Percentiles rank a stretch among this genome's conserved stretches.
Evolutionary conservation across 257 asterid species (phyloP).

Genomic region (Oldenlandia corymbosa): DNA sequence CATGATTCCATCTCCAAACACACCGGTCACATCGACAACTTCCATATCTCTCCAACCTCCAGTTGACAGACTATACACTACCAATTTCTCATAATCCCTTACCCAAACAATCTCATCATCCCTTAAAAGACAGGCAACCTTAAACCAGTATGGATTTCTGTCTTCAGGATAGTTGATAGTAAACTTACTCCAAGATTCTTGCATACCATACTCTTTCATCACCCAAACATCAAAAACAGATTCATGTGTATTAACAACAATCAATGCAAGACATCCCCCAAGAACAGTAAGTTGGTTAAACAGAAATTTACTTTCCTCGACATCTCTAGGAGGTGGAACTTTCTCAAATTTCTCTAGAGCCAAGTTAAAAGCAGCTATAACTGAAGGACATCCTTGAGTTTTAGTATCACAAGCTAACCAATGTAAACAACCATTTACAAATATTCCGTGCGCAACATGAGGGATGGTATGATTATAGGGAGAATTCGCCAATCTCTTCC

Average conservation of each 20-base stretch:
- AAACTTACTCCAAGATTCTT: constrained; percentile 34
- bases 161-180: constrained; percentile 7
- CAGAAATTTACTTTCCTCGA: constrained; percentile 19
- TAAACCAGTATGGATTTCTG: neutral
- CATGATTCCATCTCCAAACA: constrained; percentile 13
- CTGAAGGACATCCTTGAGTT: constrained; percentile 20
- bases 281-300: constrained; percentile 27
- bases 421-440: constrained; percentile 35
- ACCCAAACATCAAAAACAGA: constrained; percentile 29
- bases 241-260: constrained; percentile 9
- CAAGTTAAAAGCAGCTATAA: constrained; percentile 39
- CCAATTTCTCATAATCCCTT: constrained; percentile 20
- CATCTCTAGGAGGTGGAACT: constrained; percentile 31
- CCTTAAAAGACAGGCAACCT: constrained; percentile 18
- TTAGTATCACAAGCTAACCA: constrained; percentile 33
- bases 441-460: constrained; percentile 22
- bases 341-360: constrained; percentile 30
- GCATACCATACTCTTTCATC: constrained; percentile 37
- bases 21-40: constrained; percentile 20
- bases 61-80: constrained; percentile 11
- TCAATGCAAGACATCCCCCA: constrained; percentile 44
- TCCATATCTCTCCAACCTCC: constrained; percentile 16
- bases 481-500: constrained; percentile 35
- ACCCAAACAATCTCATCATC: constrained; percentile 27
- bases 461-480: constrained; percentile 38